These are phyloP conservation scores for Dactylellina leptospora DNA, from an alignment of 2,329 filamentous ascomycete species.

Conservation along the genomic window DNA sequence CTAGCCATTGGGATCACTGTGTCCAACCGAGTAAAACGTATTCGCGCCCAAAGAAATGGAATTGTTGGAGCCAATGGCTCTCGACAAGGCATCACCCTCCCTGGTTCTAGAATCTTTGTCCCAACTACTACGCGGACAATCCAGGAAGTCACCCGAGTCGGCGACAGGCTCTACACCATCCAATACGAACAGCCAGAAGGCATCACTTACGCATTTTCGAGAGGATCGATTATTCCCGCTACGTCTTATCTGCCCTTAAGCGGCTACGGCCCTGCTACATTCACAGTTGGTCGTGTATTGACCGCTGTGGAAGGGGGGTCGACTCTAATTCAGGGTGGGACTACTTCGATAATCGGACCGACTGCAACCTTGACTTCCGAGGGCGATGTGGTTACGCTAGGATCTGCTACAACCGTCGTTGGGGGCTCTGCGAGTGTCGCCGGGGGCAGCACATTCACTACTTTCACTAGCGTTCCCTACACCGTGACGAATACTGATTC, in stretches of 20 bases:
- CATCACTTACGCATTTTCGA: slow-evolving; percentile 37
- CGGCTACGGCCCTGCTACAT: slow-evolving; percentile 28
- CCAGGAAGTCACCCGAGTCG: slow-evolving; percentile 25
- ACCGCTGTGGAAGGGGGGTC: slow-evolving; percentile 32
- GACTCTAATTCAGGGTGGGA: slow-evolving; percentile 24
- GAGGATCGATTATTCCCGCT: slow-evolving; percentile 40
- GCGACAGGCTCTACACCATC: slow-evolving; percentile 22
- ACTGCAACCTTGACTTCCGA: slow-evolving; percentile 40
- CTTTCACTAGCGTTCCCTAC: slow-evolving; percentile 37
- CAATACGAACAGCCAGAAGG: slow-evolving; percentile 48
- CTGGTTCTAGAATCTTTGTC: slow-evolving; percentile 34
- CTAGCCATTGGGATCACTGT: slow-evolving; percentile 52
- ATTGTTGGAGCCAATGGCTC: slow-evolving; percentile 49
- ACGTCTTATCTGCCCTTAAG: slow-evolving; percentile 39
- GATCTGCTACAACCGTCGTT: slow-evolving; percentile 18
- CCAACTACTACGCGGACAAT: slow-evolving; percentile 38
- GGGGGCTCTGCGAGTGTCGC: slow-evolving; percentile 28
- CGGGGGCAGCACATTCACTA: slow-evolving; percentile 27
- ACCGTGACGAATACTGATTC: slow-evolving; percentile 35
- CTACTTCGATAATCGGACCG: slow-evolving; percentile 29
- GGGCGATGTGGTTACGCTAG: slow-evolving; percentile 17
- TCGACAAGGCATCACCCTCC: slow-evolving; percentile 29
- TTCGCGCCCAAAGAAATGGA: slow-evolving; percentile 37
- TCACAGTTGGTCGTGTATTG: slow-evolving; percentile 38
- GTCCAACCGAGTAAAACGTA: slow-evolving; percentile 48